Base-by-base conservation (phyloP, 2,329 filamentous ascomycete species). In the Neonectria coccinea region DNA sequence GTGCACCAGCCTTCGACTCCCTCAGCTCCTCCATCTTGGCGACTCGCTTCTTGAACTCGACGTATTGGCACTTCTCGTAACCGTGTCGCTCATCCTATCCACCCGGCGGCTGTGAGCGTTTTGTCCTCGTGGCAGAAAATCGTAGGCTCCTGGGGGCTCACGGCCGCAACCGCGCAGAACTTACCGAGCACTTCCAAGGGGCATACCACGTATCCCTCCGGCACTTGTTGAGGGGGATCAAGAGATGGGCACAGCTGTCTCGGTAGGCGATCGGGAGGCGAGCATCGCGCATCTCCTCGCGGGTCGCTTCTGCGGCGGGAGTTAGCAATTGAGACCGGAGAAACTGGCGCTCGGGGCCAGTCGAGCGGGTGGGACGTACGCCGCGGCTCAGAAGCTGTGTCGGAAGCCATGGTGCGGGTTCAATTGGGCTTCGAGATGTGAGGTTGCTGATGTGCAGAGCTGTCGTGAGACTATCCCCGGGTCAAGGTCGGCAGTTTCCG, bases 61-160 rank as follows among this genome's bases (percentile, higher is more conserved):
- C 92, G 82, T 99, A 99, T 78, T 99, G 96, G 88, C 96, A 99
- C 82, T 98, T 98, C 80, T 99, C 96, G 86, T 99, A 99, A 77
- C 90, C 91, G 83, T 99, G 96, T 85, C 96, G 88, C 86, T 99
- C 96, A 80, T 94, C 90, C 96, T 98, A 78, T 64, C 62, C 41
- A 45, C 14, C 53, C 62, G 22, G 68, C 41, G 53, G 53, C 62
- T 61, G 72, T 74, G 67, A 74, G 72, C 69, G 65, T 53, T 41
- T 51, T 63, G 50, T 65, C 47, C 55, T 42, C 45, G 33, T 2
- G 12, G 29, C 31, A 33, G 54, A 25, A 10, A 7, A 4, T 20
- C 22, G 29, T 39, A 12, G n/a, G 48, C 47, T 27, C 11, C 11
- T 50, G 25, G 31, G 7, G 45, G 41, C 39, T 50, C n/a, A 10